Conservation (phyloP, 805 yeast species). For the Hanseniaspora meyeri region DNA sequence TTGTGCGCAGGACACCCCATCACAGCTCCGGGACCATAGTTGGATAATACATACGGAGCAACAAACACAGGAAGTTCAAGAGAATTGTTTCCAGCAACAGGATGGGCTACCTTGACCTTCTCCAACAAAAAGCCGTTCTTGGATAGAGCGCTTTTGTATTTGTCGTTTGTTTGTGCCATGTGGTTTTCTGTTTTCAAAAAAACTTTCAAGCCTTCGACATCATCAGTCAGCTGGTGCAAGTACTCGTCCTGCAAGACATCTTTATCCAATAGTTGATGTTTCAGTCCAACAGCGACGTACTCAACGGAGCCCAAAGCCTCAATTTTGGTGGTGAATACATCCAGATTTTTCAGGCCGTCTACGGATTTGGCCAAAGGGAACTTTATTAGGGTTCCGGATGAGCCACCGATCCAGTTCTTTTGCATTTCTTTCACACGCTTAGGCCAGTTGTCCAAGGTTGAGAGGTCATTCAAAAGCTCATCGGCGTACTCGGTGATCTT, state of each 20-base stretch:
- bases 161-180: not conserved
- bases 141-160: slow-evolving; percentile 29
- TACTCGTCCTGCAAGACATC: slow-evolving; percentile 30
- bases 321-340: slow-evolving; percentile 75
- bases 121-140: slow-evolving; percentile 49
- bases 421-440: slow-evolving; percentile 82
- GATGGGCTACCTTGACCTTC: slow-evolving; percentile 40
- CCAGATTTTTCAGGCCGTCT: slow-evolving; percentile 22
- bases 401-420: slow-evolving; percentile 83
- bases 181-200: not conserved
- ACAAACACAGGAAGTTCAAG: slow-evolving; percentile 58
- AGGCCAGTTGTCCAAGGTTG: slow-evolving; percentile 66
- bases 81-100: slow-evolving; percentile 33
- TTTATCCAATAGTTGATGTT: slow-evolving; percentile 48
- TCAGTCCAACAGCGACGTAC: slow-evolving; percentile 63
- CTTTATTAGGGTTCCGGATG: slow-evolving; percentile 60
- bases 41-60: slow-evolving; percentile 79
- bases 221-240: slow-evolving; percentile 37
- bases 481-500: slow-evolving; percentile 75
- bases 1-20: slow-evolving; percentile 99
- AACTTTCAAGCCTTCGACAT: slow-evolving; percentile 22
- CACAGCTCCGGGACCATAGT: slow-evolving; percentile 85
- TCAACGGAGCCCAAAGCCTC: slow-evolving; percentile 80
- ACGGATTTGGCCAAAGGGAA: slow-evolving; percentile 31
- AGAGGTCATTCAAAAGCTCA: slow-evolving; percentile 53